Base-by-base conservation (phyloP, 495 filamentous ascomycete genomes). In the Penicillium arizonense region DNA sequence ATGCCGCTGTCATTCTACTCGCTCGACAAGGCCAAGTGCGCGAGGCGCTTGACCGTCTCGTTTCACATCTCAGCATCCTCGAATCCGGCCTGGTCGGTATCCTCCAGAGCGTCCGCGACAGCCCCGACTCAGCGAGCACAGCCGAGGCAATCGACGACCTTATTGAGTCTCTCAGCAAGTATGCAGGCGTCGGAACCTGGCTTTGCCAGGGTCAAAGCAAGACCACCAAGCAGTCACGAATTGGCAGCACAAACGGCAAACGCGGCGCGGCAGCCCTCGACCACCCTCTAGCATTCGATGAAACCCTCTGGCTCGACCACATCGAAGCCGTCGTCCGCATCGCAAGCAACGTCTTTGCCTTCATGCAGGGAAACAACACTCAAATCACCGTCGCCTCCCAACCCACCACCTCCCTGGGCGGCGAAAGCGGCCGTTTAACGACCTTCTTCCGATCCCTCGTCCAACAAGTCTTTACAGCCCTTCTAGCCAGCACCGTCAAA, bases 1-100 rank as follows among this genome's bases (percentile, higher is more conserved):
- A 98, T 74, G 94, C 93, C 11, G 93, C 91, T 2, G 89, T 98
- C 21, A 82, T 96, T 16, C 77, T 98, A 9, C 87, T 97, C 77
- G 89, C 92, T 40, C 80, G 90, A 55, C 94, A 97, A 61, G 95
- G 94, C 12, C 86, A 94, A 64, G 80, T 95, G 11, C 78, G 82
- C 50, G 82, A 86, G 45, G 94, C 91, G 8, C 93, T 98, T 83
- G 79, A 84, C 51, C 84, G 94, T 35, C 82, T 98, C 10, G 78
- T 93, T 9, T 77, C 77, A 40, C 91, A 97, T 67, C 65, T 98
- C 18, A 74, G 75, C 16, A 91, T 85, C 1, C 77, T 97, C 0
- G 87, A 96, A 62, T 85, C 86, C 5, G 87, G 89, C 10, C 73
- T 97, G 14, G 78, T 86, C 8, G 88, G 90, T 12, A 75, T 97